Evolutionary conservation across 2,329 filamentous ascomycete genomes (phyloP), one percentile per base, ranked within the genome.

Genomic region (Claviceps quebecensis): DNA sequence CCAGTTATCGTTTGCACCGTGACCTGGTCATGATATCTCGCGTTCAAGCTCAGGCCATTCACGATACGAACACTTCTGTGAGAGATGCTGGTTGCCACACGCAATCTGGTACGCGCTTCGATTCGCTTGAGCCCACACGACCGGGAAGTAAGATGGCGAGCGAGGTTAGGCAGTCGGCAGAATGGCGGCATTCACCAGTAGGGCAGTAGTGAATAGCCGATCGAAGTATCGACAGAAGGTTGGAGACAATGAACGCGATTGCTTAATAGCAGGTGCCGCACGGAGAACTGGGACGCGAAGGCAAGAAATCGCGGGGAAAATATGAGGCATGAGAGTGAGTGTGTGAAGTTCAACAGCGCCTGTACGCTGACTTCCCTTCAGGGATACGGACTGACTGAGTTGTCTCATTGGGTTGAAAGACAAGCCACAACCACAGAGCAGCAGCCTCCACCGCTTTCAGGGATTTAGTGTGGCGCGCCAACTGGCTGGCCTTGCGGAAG

Each of bases 1-100:
- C 68, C 67, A 70, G 71, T 69, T 73, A 74, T 71, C 70, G 69
- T 66, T 70, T 65, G 70, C 67, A 65, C 71, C 72, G 71, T 70
- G 68, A 69, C 71, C 70, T 71, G 64, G 73, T 73, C 77, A 77
- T 80, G 73, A 72, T 79, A 71, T 71, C 70, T 69, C 65, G 66
- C 65, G 64, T 60, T 55, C 51, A 48, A 57, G 55, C 47, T 55
- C 56, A 48, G 22, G 52, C 53, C 47, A 52, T 58, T 58, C 51
- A 57, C 51, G 48, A 54, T 57, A 52, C 53, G 51, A 53, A 53
- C 47, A 60, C 29, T 56, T 56, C 55, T 54, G 56, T 48, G 40
- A 45, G 38, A 45, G 50, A 45, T 49, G 50, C 47, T 47, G 47
- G 49, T 36, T 46, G 45, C 45, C 44, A 48, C 41, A 50, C 44